A percentile compares a stretch with the other conserved stretches of the same genome.
phyloP scores from a whole-genome alignment of 306 rosid species.

The Quercus suber region DNA sequence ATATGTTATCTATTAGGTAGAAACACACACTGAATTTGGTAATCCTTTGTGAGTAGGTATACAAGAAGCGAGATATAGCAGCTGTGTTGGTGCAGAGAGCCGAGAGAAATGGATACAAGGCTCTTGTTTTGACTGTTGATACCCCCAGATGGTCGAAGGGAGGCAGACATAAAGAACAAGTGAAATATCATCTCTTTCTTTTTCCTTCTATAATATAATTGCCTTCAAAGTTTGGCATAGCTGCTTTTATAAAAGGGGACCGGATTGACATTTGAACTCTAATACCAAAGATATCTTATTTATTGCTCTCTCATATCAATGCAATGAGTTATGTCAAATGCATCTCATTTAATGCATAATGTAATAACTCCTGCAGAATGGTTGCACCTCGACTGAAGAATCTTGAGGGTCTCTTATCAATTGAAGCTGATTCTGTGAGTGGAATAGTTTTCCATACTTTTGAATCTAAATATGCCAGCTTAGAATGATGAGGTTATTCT shows the following conservation, averaged over 20 bases:
- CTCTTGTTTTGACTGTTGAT: slow-evolving; percentile 60
- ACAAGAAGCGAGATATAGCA: slow-evolving; percentile 51
- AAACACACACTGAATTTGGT: not conserved
- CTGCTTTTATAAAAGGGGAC: not conserved
- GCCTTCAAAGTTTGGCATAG: not conserved
- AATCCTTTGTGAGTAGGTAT: slow-evolving; percentile 32
- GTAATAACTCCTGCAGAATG: slow-evolving; percentile 40
- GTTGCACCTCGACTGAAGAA: slow-evolving; percentile 47
- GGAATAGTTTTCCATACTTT: slow-evolving; percentile 2
- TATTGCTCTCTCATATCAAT: not conserved
- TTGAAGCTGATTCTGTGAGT: slow-evolving; percentile 43
- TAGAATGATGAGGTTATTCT: not conserved
- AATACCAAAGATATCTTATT: too few relatives aligned
- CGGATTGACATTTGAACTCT: too few relatives aligned
- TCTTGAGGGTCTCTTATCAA: slow-evolving; percentile 52
- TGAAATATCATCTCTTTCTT: slow-evolving; percentile 8
- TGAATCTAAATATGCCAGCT: not conserved
- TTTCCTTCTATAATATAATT: not conserved
- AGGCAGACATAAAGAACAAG: slow-evolving; percentile 68
- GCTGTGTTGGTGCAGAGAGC: slow-evolving; percentile 51
- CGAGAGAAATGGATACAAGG: slow-evolving; percentile 58
- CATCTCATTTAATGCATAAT: slow-evolving; percentile 1
- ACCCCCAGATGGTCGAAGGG: slow-evolving; percentile 64
- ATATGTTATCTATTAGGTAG: not conserved
- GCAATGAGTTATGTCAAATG: slow-evolving; percentile 1